Percentiles rank a stretch among this genome's conserved stretches.
phyloP scores from a whole-genome alignment of 768 basidiomycete species.

The Lactarius sanguifluus region DNA sequence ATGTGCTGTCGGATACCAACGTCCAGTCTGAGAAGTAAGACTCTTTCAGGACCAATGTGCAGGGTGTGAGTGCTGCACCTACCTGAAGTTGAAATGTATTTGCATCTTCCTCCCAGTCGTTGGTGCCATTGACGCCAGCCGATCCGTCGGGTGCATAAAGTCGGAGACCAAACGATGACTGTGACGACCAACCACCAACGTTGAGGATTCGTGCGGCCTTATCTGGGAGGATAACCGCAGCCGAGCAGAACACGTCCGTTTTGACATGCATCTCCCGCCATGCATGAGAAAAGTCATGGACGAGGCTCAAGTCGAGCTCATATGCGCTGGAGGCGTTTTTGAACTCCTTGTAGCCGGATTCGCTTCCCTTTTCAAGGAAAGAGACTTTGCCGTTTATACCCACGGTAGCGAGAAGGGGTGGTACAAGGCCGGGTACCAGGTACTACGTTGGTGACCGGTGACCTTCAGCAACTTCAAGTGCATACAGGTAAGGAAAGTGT shows the following conservation, averaged over 20 bases:
- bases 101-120: slow-evolving; percentile 77
- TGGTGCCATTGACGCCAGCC: slow-evolving; percentile 67
- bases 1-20: slow-evolving; percentile 74
- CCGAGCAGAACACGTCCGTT: slow-evolving; percentile 81
- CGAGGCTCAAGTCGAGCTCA: slow-evolving; percentile 67
- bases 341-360: slow-evolving; percentile 59
- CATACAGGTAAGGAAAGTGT: neutral
- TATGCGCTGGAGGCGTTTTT: slow-evolving; percentile 73
- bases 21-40: slow-evolving; percentile 44
- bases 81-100: slow-evolving; percentile 61
- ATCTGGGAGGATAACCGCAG: slow-evolving; percentile 70
- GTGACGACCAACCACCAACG: slow-evolving; percentile 67
- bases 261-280: slow-evolving; percentile 80
- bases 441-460: slow-evolving; percentile 34
- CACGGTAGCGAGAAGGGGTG: slow-evolving; percentile 71
- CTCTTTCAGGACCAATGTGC: neutral
- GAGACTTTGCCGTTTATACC: slow-evolving; percentile 81
- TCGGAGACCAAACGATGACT: slow-evolving; percentile 71
- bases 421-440: slow-evolving; percentile 58
- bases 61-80: slow-evolving; percentile 16
- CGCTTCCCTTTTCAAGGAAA: slow-evolving; percentile 74
- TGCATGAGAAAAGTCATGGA: slow-evolving; percentile 43
- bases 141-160: slow-evolving; percentile 72
- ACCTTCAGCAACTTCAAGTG: neutral
- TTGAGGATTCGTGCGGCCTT: slow-evolving; percentile 65